These are phyloP conservation scores for Pseudodiploospora longispora DNA, from an alignment of 2,329 filamentous ascomycete genomes.

Conservation along the genomic window DNA sequence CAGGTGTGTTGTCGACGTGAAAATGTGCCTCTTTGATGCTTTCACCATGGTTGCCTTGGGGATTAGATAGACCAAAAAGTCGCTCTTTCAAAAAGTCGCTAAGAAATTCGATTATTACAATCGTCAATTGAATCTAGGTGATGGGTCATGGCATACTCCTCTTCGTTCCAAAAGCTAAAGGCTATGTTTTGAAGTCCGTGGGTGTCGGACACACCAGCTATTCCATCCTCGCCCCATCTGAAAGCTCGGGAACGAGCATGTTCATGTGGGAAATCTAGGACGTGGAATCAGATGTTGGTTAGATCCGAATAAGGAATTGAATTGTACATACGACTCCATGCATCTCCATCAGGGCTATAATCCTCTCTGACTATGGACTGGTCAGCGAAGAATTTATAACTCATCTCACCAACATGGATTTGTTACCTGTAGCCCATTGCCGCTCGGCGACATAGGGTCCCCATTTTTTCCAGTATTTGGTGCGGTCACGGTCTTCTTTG, in stretches of 20 bases:
- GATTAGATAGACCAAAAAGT: slow-evolving; percentile 89
- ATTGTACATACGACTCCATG: slow-evolving; percentile 75
- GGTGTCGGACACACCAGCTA: slow-evolving; percentile 86
- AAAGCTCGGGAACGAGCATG: slow-evolving; percentile 83
- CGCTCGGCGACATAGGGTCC: slow-evolving; percentile 88
- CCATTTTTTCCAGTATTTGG: slow-evolving; percentile 98
- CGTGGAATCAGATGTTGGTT: not conserved
- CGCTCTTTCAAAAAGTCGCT: slow-evolving; percentile 92
- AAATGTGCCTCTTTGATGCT: slow-evolving; percentile 96
- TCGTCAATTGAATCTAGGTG: not conserved
- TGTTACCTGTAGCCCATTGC: slow-evolving; percentile 83
- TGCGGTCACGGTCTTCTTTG: slow-evolving; percentile 72
- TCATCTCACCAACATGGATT: too few relatives aligned
- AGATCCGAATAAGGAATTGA: not conserved
- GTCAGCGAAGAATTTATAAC: slow-evolving; percentile 14
- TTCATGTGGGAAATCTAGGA: slow-evolving; percentile 82
- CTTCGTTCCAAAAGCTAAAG: slow-evolving; percentile 95
- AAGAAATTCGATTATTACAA: slow-evolving; percentile 28
- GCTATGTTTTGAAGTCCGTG: slow-evolving; percentile 88
- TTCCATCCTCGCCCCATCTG: slow-evolving; percentile 94
- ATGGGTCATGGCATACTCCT: slow-evolving; percentile 56
- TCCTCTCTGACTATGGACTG: slow-evolving; percentile 65
- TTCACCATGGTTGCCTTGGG: slow-evolving; percentile 94
- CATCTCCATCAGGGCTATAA: slow-evolving; percentile 82
- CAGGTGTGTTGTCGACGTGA: slow-evolving; percentile 87